Evolutionary conservation across 257 asterid genomes (phyloP), one percentile per base, ranked within the genome.

Genomic region (Plantago elongata): DNA sequence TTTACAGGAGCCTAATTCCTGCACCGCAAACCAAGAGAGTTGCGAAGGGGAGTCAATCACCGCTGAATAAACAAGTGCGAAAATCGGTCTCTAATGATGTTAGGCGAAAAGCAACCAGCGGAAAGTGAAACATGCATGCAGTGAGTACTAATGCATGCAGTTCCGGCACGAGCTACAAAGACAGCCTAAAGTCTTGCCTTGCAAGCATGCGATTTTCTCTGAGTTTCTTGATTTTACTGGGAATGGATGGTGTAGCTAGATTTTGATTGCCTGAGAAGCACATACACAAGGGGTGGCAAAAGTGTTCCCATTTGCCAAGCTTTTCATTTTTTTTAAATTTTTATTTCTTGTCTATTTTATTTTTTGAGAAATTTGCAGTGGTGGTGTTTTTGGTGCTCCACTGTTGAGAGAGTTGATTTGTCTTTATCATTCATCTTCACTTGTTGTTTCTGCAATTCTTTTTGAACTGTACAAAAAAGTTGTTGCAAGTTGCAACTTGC

Each of bases 1-100:
- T 45, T 42, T 11, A 14, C 60, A 84, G 95, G 90, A 84, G 90
- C 71, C 70, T 64, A 51, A 82, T 83, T 60, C 95, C 89, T 22
- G 69, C 80, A 47, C 77, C 90, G 7, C 70, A 88, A 50, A 58
- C 77, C 7, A 80, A 79, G 80, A 81, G 75, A 69, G 81, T 55
- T 60, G 30, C 78, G 44, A 82, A 48, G n/a, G 84, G 84, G 73
- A 22, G 51, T 61, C 54, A 42, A 59, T 75, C 82, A 8, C 76
- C 79, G 7, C 40, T 70, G 69, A 62, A 75, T 14, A 87, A 79
- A 79, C 18, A 62, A 1, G 86, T 76, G 58, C 75, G 75, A 61
- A 79, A 73, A 68, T 66, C 82, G 1, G 62, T 60, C 59, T 67
- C 81, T 47, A 45, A 13, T 12, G 86, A 83, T 37, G 84, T 67